Conservation (phyloP, 352 stramenopile species). For the Blastocystis sp. region DNA sequence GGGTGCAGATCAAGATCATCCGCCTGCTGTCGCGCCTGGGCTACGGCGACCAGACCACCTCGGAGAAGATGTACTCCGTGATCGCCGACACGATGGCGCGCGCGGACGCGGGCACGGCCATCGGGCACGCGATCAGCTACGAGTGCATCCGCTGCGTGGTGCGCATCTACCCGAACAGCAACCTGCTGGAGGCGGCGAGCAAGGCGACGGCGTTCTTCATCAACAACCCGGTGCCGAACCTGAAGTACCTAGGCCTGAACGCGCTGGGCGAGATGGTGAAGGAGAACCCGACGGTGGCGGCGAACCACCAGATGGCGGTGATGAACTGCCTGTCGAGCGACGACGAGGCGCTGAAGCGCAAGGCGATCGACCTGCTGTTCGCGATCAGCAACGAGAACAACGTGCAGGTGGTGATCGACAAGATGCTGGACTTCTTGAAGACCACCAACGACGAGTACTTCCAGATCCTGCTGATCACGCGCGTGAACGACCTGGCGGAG, state of each 20-base stretch:
- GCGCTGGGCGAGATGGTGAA: constrained; percentile 96
- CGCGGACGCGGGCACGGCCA: constrained; percentile 97
- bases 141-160: constrained; percentile 97
- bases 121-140: constrained; percentile 99
- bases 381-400: constrained; percentile 99
- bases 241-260: constrained; percentile 97
- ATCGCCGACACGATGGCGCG: constrained; percentile 94
- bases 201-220: constrained; percentile 90
- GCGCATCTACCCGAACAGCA: constrained; percentile 97
- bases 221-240: constrained; percentile 87
- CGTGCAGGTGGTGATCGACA: constrained; percentile 98
- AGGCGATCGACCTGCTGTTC: constrained; percentile 83
- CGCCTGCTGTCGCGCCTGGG: constrained; percentile 92
- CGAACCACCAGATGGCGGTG: constrained; percentile 97
- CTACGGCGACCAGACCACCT: constrained; percentile 86
- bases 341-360: constrained; percentile 97
- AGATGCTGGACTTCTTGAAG: constrained; percentile 91
- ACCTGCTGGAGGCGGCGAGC: constrained; percentile 86
- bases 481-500: constrained; percentile 95
- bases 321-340: constrained; percentile 99
- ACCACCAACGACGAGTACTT: constrained; percentile 94
- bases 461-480: constrained; percentile 89
- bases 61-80: constrained; percentile 99
- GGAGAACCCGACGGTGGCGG: constrained; percentile 90
- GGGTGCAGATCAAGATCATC: constrained; percentile 97